phyloP scores from a whole-genome alignment of 2,329 filamentous ascomycete species.

The Raffaelea deltoideospora region DNA sequence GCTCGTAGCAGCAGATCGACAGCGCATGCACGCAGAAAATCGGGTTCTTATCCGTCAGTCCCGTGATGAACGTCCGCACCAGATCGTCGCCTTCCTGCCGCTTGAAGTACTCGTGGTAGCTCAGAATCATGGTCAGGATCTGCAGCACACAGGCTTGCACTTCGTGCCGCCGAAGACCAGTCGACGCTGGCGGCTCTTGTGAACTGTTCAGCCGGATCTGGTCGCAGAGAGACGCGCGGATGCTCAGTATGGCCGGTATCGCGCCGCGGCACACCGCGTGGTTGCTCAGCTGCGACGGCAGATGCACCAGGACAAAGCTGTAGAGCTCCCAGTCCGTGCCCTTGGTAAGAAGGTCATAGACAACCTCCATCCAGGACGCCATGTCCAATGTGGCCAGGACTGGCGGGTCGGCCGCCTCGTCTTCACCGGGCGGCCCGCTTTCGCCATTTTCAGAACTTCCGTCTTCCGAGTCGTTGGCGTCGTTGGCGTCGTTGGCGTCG shows the following conservation, averaged over 20 bases:
- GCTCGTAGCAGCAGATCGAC: constrained; percentile 87
- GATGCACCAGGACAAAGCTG: constrained; percentile 73
- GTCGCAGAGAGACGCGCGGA: constrained; percentile 66
- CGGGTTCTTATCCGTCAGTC: constrained; percentile 76
- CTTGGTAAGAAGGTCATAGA: constrained; percentile 58
- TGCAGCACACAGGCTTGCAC: constrained; percentile 83
- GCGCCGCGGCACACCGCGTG: constrained; percentile 68
- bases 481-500: not conserved
- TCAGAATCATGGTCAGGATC: constrained; percentile 71
- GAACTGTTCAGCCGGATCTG: constrained; percentile 66
- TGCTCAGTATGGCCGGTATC: constrained; percentile 56
- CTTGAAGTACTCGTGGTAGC: constrained; percentile 74
- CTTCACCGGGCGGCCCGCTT: not conserved
- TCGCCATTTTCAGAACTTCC: not conserved
- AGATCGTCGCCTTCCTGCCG: constrained; percentile 82
- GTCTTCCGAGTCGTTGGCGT: not conserved
- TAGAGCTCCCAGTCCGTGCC: constrained; percentile 84
- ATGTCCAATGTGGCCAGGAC: constrained; percentile 32
- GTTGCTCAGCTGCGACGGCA: constrained; percentile 80
- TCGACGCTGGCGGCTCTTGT: constrained; percentile 64
- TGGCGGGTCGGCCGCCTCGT: not conserved
- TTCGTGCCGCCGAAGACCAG: constrained; percentile 71
- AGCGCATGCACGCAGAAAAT: constrained; percentile 91
- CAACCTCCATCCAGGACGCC: constrained; percentile 58
- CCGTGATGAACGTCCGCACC: constrained; percentile 71